Evolutionary conservation across 179 eudicot species (phyloP), one percentile per base, ranked within the genome.

Genomic region (Camellia oleifera): DNA sequence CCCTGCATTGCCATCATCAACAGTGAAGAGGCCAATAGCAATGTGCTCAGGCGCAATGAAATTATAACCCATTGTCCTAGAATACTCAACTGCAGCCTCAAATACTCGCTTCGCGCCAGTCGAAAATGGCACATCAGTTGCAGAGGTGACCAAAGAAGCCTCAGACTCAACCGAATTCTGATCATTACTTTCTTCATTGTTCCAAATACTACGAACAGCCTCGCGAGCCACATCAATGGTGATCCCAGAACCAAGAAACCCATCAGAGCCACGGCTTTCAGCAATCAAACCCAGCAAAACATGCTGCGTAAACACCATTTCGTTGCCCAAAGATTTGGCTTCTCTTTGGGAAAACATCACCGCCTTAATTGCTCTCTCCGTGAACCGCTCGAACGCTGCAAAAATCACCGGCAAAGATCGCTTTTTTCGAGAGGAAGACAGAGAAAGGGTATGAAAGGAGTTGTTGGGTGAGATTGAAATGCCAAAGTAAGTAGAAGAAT

Each of bases 21-120:
- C 90, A 0, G 90, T 88, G 62, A 89, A 88, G 77, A 89, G 82
- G 26, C 92, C 90, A 71, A 89, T 82, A 3, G 90, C 88, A 72
- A 89, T 84, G 83, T 89, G 92, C 79, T 89, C 92, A 0, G 92
- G 92, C 2, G 89, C 88, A 57, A 89, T 86, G 71, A 84, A 89
- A 78, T 84, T 86, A 68, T 89, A 82, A 15, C 89, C 26, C 87
- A 86, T 86, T 50, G 82, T 83, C 81, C 83, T 86, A 1, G 92
- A 89, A 82, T 89, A 89, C 87, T 89, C 92, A n/a, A 89, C 90
- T 0, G 90, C 90, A 10, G 92, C 92, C 78, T 89, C 92, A 46
- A 89, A 84, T 1, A 88, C 90, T 54, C 89, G 63, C 81, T 89
- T 89, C 2, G 88, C 84, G 64, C 88, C 82, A 5, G 69, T 57